These are phyloP conservation scores for Colletotrichum zoysiae DNA, from an alignment of 2,329 filamentous ascomycete genomes.

Conservation along the genomic window DNA sequence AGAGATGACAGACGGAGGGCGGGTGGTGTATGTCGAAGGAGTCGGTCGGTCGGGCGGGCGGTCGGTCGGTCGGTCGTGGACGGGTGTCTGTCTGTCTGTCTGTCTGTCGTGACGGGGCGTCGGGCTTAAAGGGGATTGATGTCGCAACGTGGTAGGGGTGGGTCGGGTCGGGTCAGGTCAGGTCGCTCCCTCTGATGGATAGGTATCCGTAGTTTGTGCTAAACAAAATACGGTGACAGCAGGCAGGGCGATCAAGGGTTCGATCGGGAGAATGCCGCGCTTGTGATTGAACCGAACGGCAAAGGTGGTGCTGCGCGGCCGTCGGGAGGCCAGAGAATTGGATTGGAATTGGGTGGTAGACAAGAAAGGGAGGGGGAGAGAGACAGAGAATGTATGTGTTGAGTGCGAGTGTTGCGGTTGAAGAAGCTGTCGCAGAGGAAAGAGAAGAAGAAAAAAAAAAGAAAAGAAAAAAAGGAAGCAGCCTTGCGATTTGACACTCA, in stretches of 20 bases:
- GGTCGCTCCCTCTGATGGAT: conserved; percentile 13
- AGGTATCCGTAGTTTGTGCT: too few relatives aligned
- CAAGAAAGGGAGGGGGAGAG: not conserved
- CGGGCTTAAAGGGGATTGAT: conserved; percentile 25
- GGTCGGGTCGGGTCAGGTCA: conserved; percentile 13
- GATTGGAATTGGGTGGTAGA: not conserved
- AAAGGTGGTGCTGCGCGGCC: not conserved
- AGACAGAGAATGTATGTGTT: conserved; percentile 16
- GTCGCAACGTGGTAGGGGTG: conserved; percentile 21
- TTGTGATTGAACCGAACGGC: conserved; percentile 5
- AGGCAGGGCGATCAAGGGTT: not conserved
- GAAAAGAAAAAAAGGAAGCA: conserved; percentile 20
- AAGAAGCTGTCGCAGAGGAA: conserved; percentile 24
- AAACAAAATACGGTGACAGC: not conserved
- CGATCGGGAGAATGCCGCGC: conserved; percentile 18
- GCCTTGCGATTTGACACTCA: conserved; percentile 35
- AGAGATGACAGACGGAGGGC: too few relatives aligned
- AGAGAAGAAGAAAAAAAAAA: not conserved
- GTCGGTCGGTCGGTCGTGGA: not conserved
- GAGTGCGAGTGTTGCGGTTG: not conserved
- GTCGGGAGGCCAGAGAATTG: conserved; percentile 5
- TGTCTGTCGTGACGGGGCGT: conserved; percentile 24
- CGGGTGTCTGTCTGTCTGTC: too few relatives aligned
- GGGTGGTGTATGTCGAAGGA: not conserved
- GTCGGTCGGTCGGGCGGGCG: not conserved